Conservation (phyloP, 169 alveolate genomes). For the Amoebophrya sp. region DNA sequence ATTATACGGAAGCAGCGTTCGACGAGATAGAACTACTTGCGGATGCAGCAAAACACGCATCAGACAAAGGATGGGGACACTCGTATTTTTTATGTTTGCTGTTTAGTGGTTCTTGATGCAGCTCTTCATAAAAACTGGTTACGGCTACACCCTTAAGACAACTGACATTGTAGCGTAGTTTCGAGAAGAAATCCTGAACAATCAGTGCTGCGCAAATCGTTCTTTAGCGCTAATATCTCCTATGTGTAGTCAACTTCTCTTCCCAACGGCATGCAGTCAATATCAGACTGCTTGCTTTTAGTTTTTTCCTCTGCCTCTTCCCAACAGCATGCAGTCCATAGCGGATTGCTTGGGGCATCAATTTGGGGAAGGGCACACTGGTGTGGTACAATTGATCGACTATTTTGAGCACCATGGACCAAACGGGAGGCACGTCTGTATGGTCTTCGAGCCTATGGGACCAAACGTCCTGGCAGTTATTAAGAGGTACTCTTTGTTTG, state of each 20-base stretch:
- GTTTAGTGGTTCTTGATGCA: too few relatives aligned
- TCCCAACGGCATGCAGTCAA: too few relatives aligned
- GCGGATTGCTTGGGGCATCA: background rate
- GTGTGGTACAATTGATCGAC: constrained; percentile 87
- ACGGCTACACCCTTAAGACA: too few relatives aligned
- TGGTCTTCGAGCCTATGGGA: constrained; percentile 97
- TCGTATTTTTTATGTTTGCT: too few relatives aligned
- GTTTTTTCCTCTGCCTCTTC: background rate
- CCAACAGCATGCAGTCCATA: background rate
- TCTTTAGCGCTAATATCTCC: too few relatives aligned
- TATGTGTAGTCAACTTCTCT: too few relatives aligned
- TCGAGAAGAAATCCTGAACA: too few relatives aligned
- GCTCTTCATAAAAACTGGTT: too few relatives aligned
- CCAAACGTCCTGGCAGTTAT: constrained; percentile 92
- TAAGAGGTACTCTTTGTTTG: constrained; percentile 80
- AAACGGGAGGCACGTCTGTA: constrained; percentile 93
- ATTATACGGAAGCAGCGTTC: constrained; percentile 93
- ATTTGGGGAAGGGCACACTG: constrained; percentile 41
- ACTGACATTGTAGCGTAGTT: too few relatives aligned
- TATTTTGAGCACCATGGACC: constrained; percentile 91
- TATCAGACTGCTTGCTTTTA: too few relatives aligned
- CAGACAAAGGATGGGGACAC: background rate
- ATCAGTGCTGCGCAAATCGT: too few relatives aligned
- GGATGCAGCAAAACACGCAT: background rate
- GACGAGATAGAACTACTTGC: constrained; percentile 90